phyloP scores from a whole-genome alignment of 2,329 filamentous ascomycete species.

The Fusarium fujikuroi region DNA sequence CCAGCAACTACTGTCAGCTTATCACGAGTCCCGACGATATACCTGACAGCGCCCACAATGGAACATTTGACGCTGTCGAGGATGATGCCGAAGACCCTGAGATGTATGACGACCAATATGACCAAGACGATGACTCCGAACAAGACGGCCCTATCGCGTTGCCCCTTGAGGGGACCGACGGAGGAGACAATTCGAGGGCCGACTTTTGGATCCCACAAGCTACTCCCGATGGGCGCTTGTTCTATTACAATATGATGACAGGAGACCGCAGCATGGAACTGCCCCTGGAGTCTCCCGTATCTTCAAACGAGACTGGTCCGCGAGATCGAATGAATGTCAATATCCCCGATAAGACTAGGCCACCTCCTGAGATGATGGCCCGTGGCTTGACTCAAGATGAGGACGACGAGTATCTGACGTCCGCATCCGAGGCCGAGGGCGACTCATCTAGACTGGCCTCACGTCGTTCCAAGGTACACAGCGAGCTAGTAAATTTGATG shows the following conservation, averaged over 20 bases:
- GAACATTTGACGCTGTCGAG: constrained; percentile 63
- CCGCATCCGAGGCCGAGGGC: constrained; percentile 86
- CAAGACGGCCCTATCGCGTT: constrained; percentile 68
- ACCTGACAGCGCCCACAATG: constrained; percentile 68
- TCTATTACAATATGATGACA: constrained; percentile 98
- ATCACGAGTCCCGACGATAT: constrained; percentile 81
- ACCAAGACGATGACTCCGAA: constrained; percentile 74
- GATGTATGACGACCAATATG: constrained; percentile 73
- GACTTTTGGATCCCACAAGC: constrained; percentile 99
- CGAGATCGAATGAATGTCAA: constrained; percentile 88
- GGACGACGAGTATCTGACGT: constrained; percentile 86
- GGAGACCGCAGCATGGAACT: constrained; percentile 95
- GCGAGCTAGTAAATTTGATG: background rate
- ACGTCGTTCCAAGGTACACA: constrained; percentile 73
- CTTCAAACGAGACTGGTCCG: constrained; percentile 83
- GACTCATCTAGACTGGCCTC: constrained; percentile 75
- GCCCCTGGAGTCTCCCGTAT: constrained; percentile 88
- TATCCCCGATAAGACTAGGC: constrained; percentile 88
- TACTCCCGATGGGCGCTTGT: constrained; percentile 89
- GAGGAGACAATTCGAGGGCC: constrained; percentile 79
- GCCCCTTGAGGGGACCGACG: constrained; percentile 74
- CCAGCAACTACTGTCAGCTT: constrained; percentile 96
- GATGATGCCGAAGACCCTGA: constrained; percentile 73
- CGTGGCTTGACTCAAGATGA: constrained; percentile 84
- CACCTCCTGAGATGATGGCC: constrained; percentile 91